Evolutionary conservation across 2,329 filamentous ascomycete genomes (phyloP).

Genomic region (Triangularia verruculosa): DNA sequence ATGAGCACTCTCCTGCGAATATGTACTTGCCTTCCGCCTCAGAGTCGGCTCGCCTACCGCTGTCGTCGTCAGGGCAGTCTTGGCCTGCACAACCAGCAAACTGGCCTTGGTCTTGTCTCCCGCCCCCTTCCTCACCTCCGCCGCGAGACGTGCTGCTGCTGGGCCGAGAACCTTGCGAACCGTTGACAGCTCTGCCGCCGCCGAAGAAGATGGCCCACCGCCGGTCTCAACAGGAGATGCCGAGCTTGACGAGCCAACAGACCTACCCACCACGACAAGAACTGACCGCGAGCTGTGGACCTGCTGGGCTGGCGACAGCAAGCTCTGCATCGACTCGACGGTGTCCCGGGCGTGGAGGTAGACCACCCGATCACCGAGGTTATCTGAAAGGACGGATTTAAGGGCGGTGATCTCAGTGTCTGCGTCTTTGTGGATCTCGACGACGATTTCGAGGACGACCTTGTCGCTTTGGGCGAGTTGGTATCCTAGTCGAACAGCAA

Average conservation of each 20-base stretch:
- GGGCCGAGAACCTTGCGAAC: slow-evolving; percentile 5
- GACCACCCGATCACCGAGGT: slow-evolving; percentile 38
- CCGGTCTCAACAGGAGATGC: neutral
- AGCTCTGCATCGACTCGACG: slow-evolving; percentile 38
- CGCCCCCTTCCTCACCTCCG: slow-evolving; percentile 8
- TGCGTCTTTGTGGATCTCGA: neutral
- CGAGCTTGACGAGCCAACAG: neutral
- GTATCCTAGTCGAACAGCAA: slow-evolving; percentile 74
- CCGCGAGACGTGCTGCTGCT: neutral
- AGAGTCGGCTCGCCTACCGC: neutral
- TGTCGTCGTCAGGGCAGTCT: neutral
- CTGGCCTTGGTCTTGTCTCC: slow-evolving; percentile 52
- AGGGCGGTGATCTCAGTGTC: slow-evolving; percentile 3
- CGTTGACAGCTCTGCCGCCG: neutral
- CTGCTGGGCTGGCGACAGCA: slow-evolving; percentile 61
- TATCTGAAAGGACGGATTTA: slow-evolving; percentile 48
- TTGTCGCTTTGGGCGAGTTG: slow-evolving; percentile 77
- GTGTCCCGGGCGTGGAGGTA: slow-evolving; percentile 50
- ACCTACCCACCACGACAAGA: slow-evolving; percentile 7
- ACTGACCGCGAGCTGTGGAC: slow-evolving; percentile 4
- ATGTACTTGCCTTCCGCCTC: slow-evolving; percentile 10
- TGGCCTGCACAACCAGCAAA: slow-evolving; percentile 65
- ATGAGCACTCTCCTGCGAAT: slow-evolving; percentile 12
- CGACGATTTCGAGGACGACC: slow-evolving; percentile 44
- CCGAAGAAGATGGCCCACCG: neutral